phyloP scores from a whole-genome alignment of 345 rosid genomes.

The Stellera chamaejasme region DNA sequence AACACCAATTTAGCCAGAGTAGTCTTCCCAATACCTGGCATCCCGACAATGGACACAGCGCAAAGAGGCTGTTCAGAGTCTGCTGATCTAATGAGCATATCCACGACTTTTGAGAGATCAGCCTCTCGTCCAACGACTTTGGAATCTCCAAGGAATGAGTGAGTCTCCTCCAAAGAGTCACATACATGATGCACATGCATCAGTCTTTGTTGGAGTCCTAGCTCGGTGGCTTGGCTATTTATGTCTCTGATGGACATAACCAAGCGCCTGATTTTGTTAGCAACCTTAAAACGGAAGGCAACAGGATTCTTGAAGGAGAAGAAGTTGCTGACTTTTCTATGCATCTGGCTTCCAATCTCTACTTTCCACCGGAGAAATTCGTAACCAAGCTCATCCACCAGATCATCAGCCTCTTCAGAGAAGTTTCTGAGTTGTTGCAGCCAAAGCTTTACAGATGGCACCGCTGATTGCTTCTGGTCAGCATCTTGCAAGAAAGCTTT shows the following conservation, averaged over 20 bases:
- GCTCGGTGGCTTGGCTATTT: neutral
- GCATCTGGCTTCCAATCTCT: neutral
- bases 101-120: slow-evolving; percentile 3
- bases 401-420: slow-evolving; percentile 18
- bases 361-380: slow-evolving; percentile 2
- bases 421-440: slow-evolving; percentile 17
- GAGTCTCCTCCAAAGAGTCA: neutral
- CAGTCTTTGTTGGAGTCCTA: slow-evolving; percentile 4
- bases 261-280: slow-evolving; percentile 1
- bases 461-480: slow-evolving; percentile 10
- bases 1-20: slow-evolving; percentile 11
- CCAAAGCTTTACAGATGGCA: slow-evolving; percentile 7
- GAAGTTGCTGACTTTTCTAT: slow-evolving; percentile 2
- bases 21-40: slow-evolving; percentile 20
- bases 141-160: slow-evolving; percentile 9
- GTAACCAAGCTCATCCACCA: slow-evolving; percentile 12
- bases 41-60: slow-evolving; percentile 11
- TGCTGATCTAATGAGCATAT: neutral
- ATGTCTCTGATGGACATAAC: neutral
- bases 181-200: neutral
- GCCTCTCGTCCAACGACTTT: slow-evolving; percentile 6
- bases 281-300: neutral
- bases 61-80: neutral
- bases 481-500: slow-evolving; percentile 21
- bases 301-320: neutral